Conservation (phyloP, 176 grass and related monocot genomes). For the Aegilops sharonensis region DNA sequence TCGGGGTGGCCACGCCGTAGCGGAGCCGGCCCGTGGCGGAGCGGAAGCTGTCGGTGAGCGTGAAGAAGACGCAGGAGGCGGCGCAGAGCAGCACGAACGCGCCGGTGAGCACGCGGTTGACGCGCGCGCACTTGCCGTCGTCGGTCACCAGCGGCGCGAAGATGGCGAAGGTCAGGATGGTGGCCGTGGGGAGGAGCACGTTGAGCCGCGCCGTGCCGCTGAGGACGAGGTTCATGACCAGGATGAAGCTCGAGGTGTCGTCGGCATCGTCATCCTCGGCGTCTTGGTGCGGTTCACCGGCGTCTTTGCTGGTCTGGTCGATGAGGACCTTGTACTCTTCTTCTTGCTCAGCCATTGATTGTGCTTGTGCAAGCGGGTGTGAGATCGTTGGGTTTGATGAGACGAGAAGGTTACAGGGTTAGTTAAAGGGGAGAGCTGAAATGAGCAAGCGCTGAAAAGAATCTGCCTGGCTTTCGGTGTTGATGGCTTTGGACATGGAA, state of each 20-base stretch:
- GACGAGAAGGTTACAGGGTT: background rate
- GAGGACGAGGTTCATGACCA: constrained; percentile 72
- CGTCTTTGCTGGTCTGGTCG: constrained; percentile 26
- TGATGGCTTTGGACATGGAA: background rate
- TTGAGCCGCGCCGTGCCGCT: constrained; percentile 83
- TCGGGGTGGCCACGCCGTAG: constrained; percentile 66
- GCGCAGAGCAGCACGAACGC: constrained; percentile 57
- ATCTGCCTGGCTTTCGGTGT: constrained; percentile 12
- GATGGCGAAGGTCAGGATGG: constrained; percentile 90
- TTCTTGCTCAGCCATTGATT: constrained; percentile 31
- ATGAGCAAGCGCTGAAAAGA: constrained; percentile 18
- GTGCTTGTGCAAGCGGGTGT: background rate
- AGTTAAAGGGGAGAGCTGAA: constrained; percentile 29
- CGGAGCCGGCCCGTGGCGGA: constrained; percentile 50
- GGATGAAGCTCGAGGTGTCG: constrained; percentile 54
- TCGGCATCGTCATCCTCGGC: constrained; percentile 26
- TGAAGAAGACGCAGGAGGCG: constrained; percentile 90
- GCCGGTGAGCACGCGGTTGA: constrained; percentile 45
- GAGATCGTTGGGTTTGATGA: background rate
- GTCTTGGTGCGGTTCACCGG: background rate
- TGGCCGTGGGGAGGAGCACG: constrained; percentile 85
- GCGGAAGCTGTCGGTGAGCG: constrained; percentile 90
- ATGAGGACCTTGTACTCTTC: constrained; percentile 72
- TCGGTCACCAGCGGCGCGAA: constrained; percentile 82
- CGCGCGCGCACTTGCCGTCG: constrained; percentile 53